These are phyloP conservation scores for Cladosporium sphaerospermum DNA, from an alignment of 2,329 filamentous ascomycete species.

Conservation along the genomic window DNA sequence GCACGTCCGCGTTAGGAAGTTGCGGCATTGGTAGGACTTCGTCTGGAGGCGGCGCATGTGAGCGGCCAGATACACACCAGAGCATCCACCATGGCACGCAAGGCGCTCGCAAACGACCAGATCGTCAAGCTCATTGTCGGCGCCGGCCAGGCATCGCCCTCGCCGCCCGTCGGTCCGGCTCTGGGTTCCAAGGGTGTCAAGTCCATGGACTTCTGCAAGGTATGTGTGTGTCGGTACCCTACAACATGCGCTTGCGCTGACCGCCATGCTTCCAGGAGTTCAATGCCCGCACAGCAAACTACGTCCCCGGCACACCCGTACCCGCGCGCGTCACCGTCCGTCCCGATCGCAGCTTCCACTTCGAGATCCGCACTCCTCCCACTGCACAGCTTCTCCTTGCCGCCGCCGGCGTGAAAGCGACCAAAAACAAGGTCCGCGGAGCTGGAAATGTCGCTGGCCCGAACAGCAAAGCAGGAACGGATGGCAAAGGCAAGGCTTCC, in stretches of 20 bases:
- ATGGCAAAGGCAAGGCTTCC: slow-evolving; percentile 33
- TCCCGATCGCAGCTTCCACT: slow-evolving; percentile 85
- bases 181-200: slow-evolving; percentile 97
- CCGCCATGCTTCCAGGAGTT: slow-evolving; percentile 63
- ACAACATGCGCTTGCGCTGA: slow-evolving; percentile 10
- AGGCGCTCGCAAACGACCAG: slow-evolving; percentile 54
- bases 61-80: background rate
- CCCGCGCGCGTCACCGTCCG: slow-evolving; percentile 88
- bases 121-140: slow-evolving; percentile 97
- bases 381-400: slow-evolving; percentile 84
- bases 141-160: slow-evolving; percentile 88
- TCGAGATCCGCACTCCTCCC: slow-evolving; percentile 89
- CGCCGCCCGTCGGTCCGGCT: slow-evolving; percentile 91
- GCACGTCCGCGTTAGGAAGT: slow-evolving; percentile 7
- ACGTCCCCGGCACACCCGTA: slow-evolving; percentile 74
- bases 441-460: slow-evolving; percentile 51
- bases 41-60: slow-evolving; percentile 4
- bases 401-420: slow-evolving; percentile 69
- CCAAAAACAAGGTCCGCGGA: slow-evolving; percentile 70
- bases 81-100: slow-evolving; percentile 43
- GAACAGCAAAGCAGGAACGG: slow-evolving; percentile 31
- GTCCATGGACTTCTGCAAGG: slow-evolving; percentile 99
- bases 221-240: slow-evolving; percentile 34
- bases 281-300: slow-evolving; percentile 87
- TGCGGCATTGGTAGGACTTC: slow-evolving; percentile 7